A percentile compares a stretch with the other conserved stretches of the same genome.
phyloP scores from a whole-genome alignment of 352 stramenopile genomes.

The Thalassiosira exigua region DNA sequence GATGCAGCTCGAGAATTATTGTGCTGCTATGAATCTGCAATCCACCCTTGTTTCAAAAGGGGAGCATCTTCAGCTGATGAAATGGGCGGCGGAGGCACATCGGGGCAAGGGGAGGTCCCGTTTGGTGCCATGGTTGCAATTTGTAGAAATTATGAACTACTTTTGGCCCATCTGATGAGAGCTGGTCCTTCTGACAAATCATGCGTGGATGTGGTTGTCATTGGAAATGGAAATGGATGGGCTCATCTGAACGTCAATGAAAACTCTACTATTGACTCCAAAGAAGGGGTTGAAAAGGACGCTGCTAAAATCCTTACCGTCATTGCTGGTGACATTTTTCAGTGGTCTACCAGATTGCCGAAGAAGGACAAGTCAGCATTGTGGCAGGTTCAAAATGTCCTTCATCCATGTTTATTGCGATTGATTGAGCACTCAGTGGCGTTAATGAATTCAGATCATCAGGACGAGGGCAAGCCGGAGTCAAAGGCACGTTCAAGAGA shows the following conservation, averaged over 20 bases:
- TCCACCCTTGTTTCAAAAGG: constrained; percentile 28
- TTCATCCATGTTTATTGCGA: constrained; percentile 45
- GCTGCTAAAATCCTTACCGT: constrained; percentile 6
- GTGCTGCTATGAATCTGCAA: constrained; percentile 31
- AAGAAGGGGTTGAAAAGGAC: not conserved
- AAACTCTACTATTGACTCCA: not conserved
- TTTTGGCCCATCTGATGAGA: constrained; percentile 32
- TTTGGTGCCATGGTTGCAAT: constrained; percentile 20
- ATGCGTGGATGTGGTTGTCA: not conserved
- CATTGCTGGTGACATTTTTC: constrained; percentile 34
- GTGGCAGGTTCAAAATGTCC: constrained; percentile 32
- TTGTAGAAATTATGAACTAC: constrained; percentile 42
- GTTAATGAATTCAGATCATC: constrained; percentile 22
- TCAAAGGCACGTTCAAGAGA: constrained; percentile 7
- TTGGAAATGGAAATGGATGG: not conserved
- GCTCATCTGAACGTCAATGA: not conserved
- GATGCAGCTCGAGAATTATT: constrained; percentile 23
- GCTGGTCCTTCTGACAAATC: not conserved
- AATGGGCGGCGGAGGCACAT: not conserved
- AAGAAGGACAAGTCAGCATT: constrained; percentile 23
- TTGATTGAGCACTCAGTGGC: constrained; percentile 29
- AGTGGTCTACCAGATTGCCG: constrained; percentile 33
- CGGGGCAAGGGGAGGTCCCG: not conserved
- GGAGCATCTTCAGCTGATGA: not conserved
- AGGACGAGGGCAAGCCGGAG: not conserved